These are phyloP conservation scores for Penicillium angulare DNA, from an alignment of 495 filamentous ascomycete species.

Conservation along the genomic window DNA sequence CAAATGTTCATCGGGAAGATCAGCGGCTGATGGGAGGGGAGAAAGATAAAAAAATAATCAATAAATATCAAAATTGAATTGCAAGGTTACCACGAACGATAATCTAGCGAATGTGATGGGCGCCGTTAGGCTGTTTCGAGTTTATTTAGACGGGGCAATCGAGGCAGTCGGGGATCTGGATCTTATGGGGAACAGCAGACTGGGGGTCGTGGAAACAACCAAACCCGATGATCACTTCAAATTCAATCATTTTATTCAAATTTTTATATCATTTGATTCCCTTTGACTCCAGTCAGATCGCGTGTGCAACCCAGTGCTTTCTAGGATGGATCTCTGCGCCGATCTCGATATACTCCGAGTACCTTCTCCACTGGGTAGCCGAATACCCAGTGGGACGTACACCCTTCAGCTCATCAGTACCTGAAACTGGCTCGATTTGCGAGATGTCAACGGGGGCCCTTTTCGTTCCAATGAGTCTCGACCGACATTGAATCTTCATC, in stretches of 20 bases:
- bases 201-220: conserved; percentile 34
- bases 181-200: conserved; percentile 20
- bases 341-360: conserved; percentile 28
- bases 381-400: no score
- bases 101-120: conserved; percentile 14
- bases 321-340: conserved; percentile 4
- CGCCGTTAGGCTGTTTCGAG: conserved; percentile 49
- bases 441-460: conserved; percentile 11
- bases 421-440: conserved; percentile 28
- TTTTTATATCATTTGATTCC: no score
- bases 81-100: background rate
- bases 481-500: conserved; percentile 2
- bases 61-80: background rate
- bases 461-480: background rate
- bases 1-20: background rate
- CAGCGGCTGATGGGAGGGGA: background rate
- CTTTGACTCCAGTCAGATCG: conserved; percentile 5
- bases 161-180: conserved; percentile 20
- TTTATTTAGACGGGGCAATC: conserved; percentile 38
- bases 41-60: background rate
- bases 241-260: no score
- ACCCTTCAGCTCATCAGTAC: conserved; percentile 22
- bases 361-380: no score
- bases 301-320: background rate
- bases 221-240: background rate